Evolutionary conservation across 1,139 yeast species (phyloP), one percentile per base, ranked within the genome.

Genomic region (Magnusiomyces fungicola): DNA sequence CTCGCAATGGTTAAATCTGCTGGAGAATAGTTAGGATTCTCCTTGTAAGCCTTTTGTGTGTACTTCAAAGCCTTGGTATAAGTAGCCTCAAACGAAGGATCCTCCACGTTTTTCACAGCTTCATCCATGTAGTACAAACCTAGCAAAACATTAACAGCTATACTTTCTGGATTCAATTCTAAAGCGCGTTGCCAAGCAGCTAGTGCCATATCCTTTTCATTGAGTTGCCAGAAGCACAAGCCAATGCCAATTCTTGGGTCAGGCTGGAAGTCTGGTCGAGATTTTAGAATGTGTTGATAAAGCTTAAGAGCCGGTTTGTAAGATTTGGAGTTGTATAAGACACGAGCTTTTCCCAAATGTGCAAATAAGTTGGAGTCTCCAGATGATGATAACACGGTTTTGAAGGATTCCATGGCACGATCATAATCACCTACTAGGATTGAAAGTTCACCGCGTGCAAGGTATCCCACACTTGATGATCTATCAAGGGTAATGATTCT

Each of bases 161-260:
- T 63, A 57, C 81, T 80, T 18, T 69, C 62, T 3, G 83, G 79
- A 55, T 85, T 78, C 47, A 90, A 68, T 61, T 83, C 86, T 42
- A 82, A 69, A 1, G 88, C 74, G 60, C 97, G 77, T 56, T 79
- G 76, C 97, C 97, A 94, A 0, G 97, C 82, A 44, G 71, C 72
- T 9, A 76, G 63, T 0, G 98, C 97, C 73, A 88, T 78, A 44
- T 76, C 75, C 56, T 79, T 78, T 63, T 88, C 96, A 50, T 83
- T 83, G 53, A 92, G 71, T 54, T 80, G 79, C 97, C 97, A 92
- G 63, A 83, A 90, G 66, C 97, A 90, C 58, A 92, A 72, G 39
- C 98, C 99, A 56, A 92, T 81, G 23, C 98, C 99, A 52, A 92
- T 76, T 67, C 99, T 75, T 21, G 98, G 95, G 66, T 92, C 98